Evolutionary conservation across 2,329 filamentous ascomycete species (phyloP).

Genomic region (Microdochium nivale): DNA sequence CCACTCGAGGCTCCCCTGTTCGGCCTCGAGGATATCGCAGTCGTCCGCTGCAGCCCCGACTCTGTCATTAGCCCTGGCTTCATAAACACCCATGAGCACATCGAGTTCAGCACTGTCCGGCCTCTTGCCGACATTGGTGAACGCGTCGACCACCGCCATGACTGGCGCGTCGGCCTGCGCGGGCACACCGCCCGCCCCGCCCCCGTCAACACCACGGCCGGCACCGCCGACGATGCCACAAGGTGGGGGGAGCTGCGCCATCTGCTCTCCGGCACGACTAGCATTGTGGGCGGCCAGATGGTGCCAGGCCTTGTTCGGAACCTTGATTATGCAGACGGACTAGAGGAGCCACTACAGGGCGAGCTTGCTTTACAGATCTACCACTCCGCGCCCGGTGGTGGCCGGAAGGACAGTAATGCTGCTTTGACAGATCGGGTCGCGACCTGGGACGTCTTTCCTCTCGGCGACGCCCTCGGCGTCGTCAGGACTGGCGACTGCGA

Average conservation of each 20-base stretch:
- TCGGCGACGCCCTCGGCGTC: conserved; percentile 13
- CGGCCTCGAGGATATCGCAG: conserved; percentile 6
- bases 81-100: conserved; percentile 21
- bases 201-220: conserved; percentile 9
- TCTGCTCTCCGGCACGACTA: conserved; percentile 19
- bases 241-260: conserved; percentile 20
- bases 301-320: conserved; percentile 16
- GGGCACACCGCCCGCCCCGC: conserved; percentile 10
- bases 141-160: conserved; percentile 15
- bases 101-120: conserved; percentile 14
- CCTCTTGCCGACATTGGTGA: conserved; percentile 14
- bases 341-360: conserved; percentile 4
- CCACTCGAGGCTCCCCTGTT: background rate
- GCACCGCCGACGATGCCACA: conserved; percentile 10
- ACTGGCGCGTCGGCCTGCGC: conserved; percentile 17
- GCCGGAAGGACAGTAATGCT: background rate
- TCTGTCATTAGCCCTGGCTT: conserved; percentile 19
- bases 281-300: conserved; percentile 17
- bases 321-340: conserved; percentile 14
- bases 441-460: conserved; percentile 16
- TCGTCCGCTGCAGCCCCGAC: conserved; percentile 12
- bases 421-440: background rate
- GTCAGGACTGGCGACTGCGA: conserved; percentile 16
- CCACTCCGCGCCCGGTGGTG: background rate
- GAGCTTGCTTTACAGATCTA: background rate